Percentiles rank a stretch among this genome's conserved stretches.
Evolutionary conservation across 2,329 filamentous ascomycete genomes (phyloP).

Genomic region (Xylaria sp.): DNA sequence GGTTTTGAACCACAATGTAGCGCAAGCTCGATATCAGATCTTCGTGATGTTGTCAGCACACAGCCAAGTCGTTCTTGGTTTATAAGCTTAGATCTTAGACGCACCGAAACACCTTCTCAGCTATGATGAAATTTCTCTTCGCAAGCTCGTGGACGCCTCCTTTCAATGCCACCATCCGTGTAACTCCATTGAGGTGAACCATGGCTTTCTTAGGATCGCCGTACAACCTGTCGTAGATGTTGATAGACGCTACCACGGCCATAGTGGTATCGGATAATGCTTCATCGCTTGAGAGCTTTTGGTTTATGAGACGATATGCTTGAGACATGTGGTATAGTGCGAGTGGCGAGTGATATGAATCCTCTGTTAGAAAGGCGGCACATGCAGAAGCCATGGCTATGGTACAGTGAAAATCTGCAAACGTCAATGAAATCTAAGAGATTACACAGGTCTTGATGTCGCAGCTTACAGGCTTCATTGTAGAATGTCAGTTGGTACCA

Average conservation of each 20-base stretch:
- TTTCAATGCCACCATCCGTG: slow-evolving; percentile 22
- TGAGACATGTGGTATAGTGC: slow-evolving; percentile 41
- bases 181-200: slow-evolving; percentile 31
- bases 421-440: neutral
- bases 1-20: slow-evolving; percentile 24
- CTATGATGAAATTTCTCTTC: slow-evolving; percentile 24
- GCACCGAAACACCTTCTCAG: slow-evolving; percentile 34
- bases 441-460: neutral
- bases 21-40: slow-evolving; percentile 33
- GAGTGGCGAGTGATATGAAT: slow-evolving; percentile 21
- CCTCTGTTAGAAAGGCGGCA: slow-evolving; percentile 27
- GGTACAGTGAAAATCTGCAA: slow-evolving; percentile 33
- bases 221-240: slow-evolving; percentile 42
- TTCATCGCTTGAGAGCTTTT: slow-evolving; percentile 38
- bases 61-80: neutral
- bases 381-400: slow-evolving; percentile 30
- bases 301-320: slow-evolving; percentile 41
- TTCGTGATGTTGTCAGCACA: slow-evolving; percentile 14
- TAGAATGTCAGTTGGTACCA: slow-evolving; percentile 31
- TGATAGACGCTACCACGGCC: slow-evolving; percentile 45
- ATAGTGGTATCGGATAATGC: slow-evolving; percentile 45
- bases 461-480: slow-evolving; percentile 35
- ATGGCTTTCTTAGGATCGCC: slow-evolving; percentile 28
- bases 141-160: slow-evolving; percentile 31
- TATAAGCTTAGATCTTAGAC: neutral